Percentiles rank a stretch among this genome's conserved stretches.
phyloP scores from a whole-genome alignment of 1,284 basidiomycete species.

The Trametes sp. region DNA sequence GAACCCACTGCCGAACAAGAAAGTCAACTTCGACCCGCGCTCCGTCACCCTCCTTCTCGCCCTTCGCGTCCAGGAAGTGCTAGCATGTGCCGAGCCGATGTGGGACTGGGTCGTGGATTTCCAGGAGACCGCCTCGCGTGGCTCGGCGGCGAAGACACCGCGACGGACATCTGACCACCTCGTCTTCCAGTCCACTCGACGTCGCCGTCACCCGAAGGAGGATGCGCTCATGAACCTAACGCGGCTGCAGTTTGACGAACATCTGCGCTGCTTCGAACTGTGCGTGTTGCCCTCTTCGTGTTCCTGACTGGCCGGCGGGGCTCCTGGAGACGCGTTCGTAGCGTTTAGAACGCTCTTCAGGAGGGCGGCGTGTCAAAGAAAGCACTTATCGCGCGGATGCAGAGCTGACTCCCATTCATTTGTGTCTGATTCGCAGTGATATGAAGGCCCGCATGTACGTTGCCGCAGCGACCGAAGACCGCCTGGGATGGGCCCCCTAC shows the following conservation, averaged over 20 bases:
- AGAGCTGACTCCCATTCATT: conserved; percentile 18
- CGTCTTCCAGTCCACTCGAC: conserved; percentile 13
- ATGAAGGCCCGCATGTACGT: conserved; percentile 66
- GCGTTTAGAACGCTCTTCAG: conserved; percentile 12
- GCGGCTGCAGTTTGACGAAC: conserved; percentile 62
- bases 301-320: conserved; percentile 17
- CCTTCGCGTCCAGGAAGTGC: conserved; percentile 61
- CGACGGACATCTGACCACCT: conserved; percentile 11
- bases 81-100: conserved; percentile 75
- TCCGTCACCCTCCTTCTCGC: conserved; percentile 67
- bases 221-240: conserved; percentile 56
- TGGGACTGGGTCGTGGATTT: conserved; percentile 73
- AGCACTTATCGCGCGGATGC: conserved; percentile 4
- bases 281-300: conserved; percentile 44
- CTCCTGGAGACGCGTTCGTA: conserved; percentile 12
- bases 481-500: conserved; percentile 55
- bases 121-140: conserved; percentile 42
- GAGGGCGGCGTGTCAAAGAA: conserved; percentile 6
- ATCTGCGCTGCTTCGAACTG: conserved; percentile 65
- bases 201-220: conserved; percentile 38
- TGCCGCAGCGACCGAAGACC: conserved; percentile 51
- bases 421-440: conserved; percentile 51
- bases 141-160: conserved; percentile 10
- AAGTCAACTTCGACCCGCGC: conserved; percentile 60
- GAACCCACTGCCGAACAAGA: conserved; percentile 56